These are phyloP conservation scores for Ramularia endophylla DNA, from an alignment of 2,329 filamentous ascomycete species.

Conservation along the genomic window DNA sequence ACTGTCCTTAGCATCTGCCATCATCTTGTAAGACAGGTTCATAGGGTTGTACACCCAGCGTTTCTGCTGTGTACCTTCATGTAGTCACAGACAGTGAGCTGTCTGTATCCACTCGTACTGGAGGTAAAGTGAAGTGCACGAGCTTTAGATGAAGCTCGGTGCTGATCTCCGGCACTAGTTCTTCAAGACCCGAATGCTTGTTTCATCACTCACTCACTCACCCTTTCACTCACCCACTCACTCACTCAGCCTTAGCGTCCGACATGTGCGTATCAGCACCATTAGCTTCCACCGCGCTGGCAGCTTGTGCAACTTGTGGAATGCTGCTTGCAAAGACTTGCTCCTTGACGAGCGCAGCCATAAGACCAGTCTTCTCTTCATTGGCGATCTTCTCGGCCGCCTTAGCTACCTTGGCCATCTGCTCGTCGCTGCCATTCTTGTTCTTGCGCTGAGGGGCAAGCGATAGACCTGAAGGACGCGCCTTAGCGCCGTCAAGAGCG, in stretches of 20 bases:
- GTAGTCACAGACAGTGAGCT: too few species aligned
- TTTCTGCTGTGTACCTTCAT: too few species aligned
- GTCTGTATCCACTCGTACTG: too few species aligned
- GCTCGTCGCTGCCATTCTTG: constrained; percentile 37
- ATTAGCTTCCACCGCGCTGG: constrained; percentile 16
- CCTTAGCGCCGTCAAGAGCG: constrained; percentile 31
- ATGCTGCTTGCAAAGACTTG: constrained; percentile 47
- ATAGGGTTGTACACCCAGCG: too few species aligned
- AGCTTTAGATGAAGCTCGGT: too few species aligned
- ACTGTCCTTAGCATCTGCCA: too few species aligned
- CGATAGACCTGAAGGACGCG: constrained; percentile 18
- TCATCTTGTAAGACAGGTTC: too few species aligned
- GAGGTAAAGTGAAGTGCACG: too few species aligned
- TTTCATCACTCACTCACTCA: too few species aligned
- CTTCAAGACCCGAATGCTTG: too few species aligned
- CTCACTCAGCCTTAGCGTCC: constrained; percentile 10
- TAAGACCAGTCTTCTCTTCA: constrained; percentile 57
- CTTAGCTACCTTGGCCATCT: constrained; percentile 55
- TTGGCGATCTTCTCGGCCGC: constrained; percentile 57
- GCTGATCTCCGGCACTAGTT: too few species aligned
- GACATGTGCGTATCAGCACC: constrained; percentile 28
- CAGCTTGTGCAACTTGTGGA: constrained; percentile 10
- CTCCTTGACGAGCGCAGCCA: constrained; percentile 58
- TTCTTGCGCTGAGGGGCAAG: constrained; percentile 22
- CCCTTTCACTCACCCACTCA: too few species aligned